Conservation (phyloP, 495 filamentous ascomycete species). For the Neurospora cerealis region DNA sequence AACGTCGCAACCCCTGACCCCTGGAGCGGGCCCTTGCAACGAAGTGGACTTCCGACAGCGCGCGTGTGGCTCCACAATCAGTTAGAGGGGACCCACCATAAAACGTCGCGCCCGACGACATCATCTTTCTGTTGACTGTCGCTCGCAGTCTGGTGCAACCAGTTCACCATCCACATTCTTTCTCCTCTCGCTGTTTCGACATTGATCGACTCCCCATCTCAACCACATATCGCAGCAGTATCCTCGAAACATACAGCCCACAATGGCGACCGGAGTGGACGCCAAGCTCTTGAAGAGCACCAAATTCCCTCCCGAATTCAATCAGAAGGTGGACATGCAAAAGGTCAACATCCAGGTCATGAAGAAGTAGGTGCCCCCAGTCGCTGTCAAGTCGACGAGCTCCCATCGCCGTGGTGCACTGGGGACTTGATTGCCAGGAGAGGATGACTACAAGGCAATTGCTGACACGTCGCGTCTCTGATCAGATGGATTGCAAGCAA, state of each 20-base stretch:
- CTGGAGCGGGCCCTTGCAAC: neutral
- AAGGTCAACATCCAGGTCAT: constrained; percentile 96
- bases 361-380: constrained; percentile 62
- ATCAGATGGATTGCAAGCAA: constrained; percentile 82
- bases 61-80: constrained; percentile 1
- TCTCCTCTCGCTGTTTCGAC: neutral
- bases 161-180: neutral
- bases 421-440: neutral
- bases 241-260: neutral
- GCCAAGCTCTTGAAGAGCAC: constrained; percentile 79
- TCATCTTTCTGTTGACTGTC: constrained; percentile 2
- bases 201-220: neutral
- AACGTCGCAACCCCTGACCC: neutral
- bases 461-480: constrained; percentile 6
- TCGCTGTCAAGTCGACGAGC: neutral
- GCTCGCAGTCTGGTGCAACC: neutral
- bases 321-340: constrained; percentile 87
- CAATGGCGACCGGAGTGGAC: constrained; percentile 70
- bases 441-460: neutral
- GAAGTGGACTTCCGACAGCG: neutral
- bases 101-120: constrained; percentile 2
- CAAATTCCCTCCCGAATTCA: constrained; percentile 92
- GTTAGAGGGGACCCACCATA: constrained; percentile 2
- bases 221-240: neutral
- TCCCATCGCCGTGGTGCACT: neutral